phyloP scores from a whole-genome alignment of 768 basidiomycete genomes.

The Crucibulum laeve region DNA sequence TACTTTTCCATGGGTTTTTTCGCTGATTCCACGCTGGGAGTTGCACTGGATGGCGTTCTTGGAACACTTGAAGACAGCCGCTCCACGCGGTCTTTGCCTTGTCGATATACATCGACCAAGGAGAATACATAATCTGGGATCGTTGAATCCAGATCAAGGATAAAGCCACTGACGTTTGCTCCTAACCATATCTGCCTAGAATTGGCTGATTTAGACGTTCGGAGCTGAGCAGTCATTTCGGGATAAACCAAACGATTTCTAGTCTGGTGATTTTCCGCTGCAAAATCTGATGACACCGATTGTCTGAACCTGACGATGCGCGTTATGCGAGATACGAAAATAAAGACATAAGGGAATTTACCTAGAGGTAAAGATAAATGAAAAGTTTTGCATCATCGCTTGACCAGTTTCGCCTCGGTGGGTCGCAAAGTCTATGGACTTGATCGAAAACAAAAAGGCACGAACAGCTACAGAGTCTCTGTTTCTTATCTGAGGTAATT shows the following conservation, averaged over 20 bases:
- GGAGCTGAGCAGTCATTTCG: slow-evolving; percentile 72
- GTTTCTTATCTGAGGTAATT: slow-evolving; percentile 36
- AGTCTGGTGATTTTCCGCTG: slow-evolving; percentile 60
- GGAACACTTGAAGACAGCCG: slow-evolving; percentile 55
- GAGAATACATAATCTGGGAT: slow-evolving; percentile 78
- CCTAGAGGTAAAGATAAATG: slow-evolving; percentile 83
- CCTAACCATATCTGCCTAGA: slow-evolving; percentile 55
- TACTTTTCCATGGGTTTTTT: slow-evolving; percentile 19
- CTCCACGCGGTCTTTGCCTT: slow-evolving; percentile 75
- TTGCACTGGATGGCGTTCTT: slow-evolving; percentile 29
- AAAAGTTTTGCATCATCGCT: slow-evolving; percentile 65
- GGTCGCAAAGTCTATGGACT: slow-evolving; percentile 66
- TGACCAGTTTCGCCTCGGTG: slow-evolving; percentile 77
- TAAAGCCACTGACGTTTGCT: slow-evolving; percentile 79
- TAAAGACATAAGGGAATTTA: slow-evolving; percentile 27
- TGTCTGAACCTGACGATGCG: slow-evolving; percentile 66
- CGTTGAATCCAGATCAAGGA: slow-evolving; percentile 77
- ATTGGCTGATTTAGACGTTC: slow-evolving; percentile 43
- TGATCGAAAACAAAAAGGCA: slow-evolving; percentile 85
- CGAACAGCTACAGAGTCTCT: slow-evolving; percentile 46
- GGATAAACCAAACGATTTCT: slow-evolving; percentile 76
- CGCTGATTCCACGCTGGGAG: slow-evolving; percentile 10
- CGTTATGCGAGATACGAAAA: slow-evolving; percentile 5
- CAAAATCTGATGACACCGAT: slow-evolving; percentile 63
- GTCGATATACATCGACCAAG: slow-evolving; percentile 80